Conservation (phyloP, 176 grass and related monocot species). For the Carex parvula region DNA sequence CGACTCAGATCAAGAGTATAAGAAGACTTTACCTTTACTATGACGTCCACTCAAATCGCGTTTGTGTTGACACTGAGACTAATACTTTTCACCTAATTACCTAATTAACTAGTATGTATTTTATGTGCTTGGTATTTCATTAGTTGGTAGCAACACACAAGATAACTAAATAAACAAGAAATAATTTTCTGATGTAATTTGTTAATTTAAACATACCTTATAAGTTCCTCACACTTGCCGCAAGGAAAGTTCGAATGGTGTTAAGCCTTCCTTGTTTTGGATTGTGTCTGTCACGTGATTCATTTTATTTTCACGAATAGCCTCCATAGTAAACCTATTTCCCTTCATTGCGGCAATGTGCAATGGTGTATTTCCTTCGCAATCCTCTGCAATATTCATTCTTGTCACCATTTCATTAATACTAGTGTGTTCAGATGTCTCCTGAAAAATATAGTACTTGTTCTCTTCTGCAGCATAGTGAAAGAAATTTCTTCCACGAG, state of each 20-base stretch:
- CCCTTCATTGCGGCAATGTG: not conserved
- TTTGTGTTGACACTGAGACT: no score
- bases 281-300: not conserved
- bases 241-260: not conserved
- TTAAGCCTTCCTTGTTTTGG: not conserved
- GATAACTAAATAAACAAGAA: no score
- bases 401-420: no score
- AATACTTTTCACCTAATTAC: no score
- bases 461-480: conserved; percentile 1
- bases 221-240: not conserved
- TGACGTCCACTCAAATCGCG: no score
- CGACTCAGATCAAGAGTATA: no score
- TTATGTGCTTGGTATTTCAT: not conserved
- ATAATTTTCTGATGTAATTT: no score
- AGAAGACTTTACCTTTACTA: no score
- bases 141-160: no score
- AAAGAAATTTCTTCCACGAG: not conserved
- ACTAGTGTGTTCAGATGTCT: no score
- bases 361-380: not conserved
- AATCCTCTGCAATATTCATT: not conserved
- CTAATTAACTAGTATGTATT: not conserved
- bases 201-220: not conserved
- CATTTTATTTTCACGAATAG: no score
- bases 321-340: not conserved
- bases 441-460: no score